Percentiles rank a stretch among this genome's conserved stretches.
phyloP scores from a whole-genome alignment of 352 stramenopile genomes.

The Saprolegnia diclina region DNA sequence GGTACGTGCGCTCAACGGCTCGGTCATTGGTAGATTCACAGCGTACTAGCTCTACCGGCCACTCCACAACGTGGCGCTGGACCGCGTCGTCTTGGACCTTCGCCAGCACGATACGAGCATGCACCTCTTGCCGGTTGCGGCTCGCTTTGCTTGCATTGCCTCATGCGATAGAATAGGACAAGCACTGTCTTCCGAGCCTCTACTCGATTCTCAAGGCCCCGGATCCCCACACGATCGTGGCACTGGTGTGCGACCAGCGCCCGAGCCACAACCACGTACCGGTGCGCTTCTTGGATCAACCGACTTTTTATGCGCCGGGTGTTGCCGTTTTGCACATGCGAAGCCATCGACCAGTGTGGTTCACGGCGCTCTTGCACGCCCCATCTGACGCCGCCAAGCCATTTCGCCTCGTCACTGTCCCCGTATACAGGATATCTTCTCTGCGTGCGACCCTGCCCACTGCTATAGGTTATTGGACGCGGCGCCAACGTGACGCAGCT shows the following conservation, averaged over 20 bases:
- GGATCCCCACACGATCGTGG: not conserved
- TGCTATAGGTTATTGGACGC: slow-evolving; percentile 3
- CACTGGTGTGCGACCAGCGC: slow-evolving; percentile 22
- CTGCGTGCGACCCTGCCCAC: not conserved
- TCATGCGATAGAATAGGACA: slow-evolving; percentile 9
- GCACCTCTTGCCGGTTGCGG: slow-evolving; percentile 7
- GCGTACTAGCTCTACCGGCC: slow-evolving; percentile 26
- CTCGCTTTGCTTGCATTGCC: not conserved
- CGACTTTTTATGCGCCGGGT: slow-evolving; percentile 1
- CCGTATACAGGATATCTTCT: not conserved
- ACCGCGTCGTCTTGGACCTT: not conserved
- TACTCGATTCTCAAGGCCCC: not conserved
- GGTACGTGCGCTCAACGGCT: not conserved
- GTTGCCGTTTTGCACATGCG: slow-evolving; percentile 10
- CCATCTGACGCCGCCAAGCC: not conserved
- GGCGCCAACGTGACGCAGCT: not conserved
- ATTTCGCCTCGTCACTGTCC: slow-evolving; percentile 11
- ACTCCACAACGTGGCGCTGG: slow-evolving; percentile 16
- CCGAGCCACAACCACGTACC: slow-evolving; percentile 14
- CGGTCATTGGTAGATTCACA: not conserved
- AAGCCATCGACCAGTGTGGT: slow-evolving; percentile 17
- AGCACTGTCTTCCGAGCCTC: slow-evolving; percentile 16
- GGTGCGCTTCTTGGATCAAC: slow-evolving; percentile 3
- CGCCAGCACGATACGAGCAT: not conserved
- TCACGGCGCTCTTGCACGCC: slow-evolving; percentile 11